phyloP scores from a whole-genome alignment of 1,139 yeast species.

The Trichomonascaceae sp. region DNA sequence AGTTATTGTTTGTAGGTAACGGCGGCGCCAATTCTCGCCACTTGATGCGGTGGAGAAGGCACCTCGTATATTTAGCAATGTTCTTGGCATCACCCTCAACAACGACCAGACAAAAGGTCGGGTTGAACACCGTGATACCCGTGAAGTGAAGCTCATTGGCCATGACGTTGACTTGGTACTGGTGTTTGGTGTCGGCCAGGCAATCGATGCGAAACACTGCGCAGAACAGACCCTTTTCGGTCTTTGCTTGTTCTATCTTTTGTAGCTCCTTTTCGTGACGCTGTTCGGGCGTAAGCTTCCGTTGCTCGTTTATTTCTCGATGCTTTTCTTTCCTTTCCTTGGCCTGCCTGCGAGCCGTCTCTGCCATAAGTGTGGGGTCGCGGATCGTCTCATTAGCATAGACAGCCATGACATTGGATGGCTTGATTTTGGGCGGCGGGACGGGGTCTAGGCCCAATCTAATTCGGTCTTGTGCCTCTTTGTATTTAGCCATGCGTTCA shows the following conservation, averaged over 20 bases:
- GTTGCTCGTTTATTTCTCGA: constrained; percentile 41
- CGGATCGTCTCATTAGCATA: constrained; percentile 74
- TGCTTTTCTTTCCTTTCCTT: constrained; percentile 52
- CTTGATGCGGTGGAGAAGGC: constrained; percentile 48
- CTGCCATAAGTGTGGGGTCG: constrained; percentile 84
- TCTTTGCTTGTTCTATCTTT: constrained; percentile 40
- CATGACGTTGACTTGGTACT: constrained; percentile 62
- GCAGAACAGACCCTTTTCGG: constrained; percentile 42
- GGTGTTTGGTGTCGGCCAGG: constrained; percentile 51
- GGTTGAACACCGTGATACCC: constrained; percentile 41
- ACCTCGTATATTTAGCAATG: constrained; percentile 46
- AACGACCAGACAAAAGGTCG: constrained; percentile 44
- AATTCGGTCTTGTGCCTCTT: constrained; percentile 66
- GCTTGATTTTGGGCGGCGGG: constrained; percentile 79
- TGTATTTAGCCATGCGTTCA: constrained; percentile 48
- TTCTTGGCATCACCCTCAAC: constrained; percentile 62
- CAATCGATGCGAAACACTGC: constrained; percentile 46
- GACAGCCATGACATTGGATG: constrained; percentile 74
- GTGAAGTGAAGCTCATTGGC: constrained; percentile 57
- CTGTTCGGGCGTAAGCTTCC: constrained; percentile 52
- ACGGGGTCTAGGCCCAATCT: constrained; percentile 74
- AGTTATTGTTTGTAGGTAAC: constrained; percentile 12
- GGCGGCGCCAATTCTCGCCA: constrained; percentile 45
- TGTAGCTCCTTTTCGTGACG: constrained; percentile 31
- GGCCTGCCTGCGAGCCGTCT: constrained; percentile 55